Conservation (phyloP, 1,139 yeast genomes). For the Geotrichum aggregatum region DNA sequence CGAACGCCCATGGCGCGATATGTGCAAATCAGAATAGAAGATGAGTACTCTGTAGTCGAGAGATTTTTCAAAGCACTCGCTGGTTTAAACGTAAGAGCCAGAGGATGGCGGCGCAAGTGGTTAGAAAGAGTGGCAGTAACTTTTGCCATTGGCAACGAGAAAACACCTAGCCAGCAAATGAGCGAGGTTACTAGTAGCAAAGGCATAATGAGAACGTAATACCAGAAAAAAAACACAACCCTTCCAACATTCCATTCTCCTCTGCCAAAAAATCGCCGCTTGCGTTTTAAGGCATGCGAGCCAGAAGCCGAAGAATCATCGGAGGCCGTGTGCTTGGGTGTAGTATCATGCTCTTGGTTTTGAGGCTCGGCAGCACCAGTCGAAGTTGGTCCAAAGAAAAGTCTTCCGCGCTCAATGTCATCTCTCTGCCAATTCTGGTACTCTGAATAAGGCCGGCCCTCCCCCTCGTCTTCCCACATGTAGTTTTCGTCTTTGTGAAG, state of each 20-base stretch:
- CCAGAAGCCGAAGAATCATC: conserved; percentile 3
- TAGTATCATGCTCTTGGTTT: background rate
- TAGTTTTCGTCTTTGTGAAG: conserved; percentile 76
- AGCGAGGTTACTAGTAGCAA: conserved; percentile 52
- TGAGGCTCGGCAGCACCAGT: background rate
- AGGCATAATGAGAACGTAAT: conserved; percentile 69
- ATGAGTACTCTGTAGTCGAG: conserved; percentile 24
- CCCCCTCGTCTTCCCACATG: conserved; percentile 79
- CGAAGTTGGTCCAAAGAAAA: conserved; percentile 57
- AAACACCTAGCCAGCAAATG: conserved; percentile 76
- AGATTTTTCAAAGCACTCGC: conserved; percentile 44
- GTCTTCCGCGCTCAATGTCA: conserved; percentile 53
- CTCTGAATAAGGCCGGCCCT: conserved; percentile 80
- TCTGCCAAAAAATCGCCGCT: conserved; percentile 71
- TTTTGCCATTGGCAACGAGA: conserved; percentile 92
- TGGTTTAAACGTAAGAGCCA: conserved; percentile 68
- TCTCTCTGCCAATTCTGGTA: conserved; percentile 87
- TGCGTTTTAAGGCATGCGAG: conserved; percentile 8
- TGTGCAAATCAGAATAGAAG: conserved; percentile 65
- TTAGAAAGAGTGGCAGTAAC: conserved; percentile 61
- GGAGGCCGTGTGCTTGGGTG: background rate
- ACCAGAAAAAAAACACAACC: conserved; percentile 68
- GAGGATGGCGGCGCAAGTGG: conserved; percentile 85
- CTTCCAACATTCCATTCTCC: conserved; percentile 91
- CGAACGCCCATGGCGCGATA: conserved; percentile 89